These are phyloP conservation scores for Plasmodium reichenowi DNA, from an alignment of 169 alveolate genomes.

Conservation along the genomic window DNA sequence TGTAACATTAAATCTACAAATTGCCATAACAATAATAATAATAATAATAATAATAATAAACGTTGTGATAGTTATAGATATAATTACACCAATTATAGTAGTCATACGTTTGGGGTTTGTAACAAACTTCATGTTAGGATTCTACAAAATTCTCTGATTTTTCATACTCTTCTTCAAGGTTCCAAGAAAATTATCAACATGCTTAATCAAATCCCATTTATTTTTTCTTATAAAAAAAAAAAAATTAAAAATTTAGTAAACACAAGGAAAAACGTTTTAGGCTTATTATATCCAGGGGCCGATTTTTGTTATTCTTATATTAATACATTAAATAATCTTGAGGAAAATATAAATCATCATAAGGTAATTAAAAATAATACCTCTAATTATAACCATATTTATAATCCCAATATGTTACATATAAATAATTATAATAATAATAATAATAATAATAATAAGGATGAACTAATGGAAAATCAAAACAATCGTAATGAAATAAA, in stretches of 20 bases:
- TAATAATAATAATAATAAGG: neutral
- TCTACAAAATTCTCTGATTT: constrained; percentile 16
- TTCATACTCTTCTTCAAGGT: constrained; percentile 27
- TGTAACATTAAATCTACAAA: neutral
- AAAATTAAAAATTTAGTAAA: constrained; percentile 20
- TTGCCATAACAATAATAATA: neutral
- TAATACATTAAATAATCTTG: constrained; percentile 15
- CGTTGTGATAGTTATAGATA: too few relatives aligned
- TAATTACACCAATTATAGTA: neutral
- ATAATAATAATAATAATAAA: neutral
- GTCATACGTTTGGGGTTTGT: too few relatives aligned
- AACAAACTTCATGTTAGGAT: too few relatives aligned
- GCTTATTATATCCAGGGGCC: constrained; percentile 65
- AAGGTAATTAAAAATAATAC: neutral
- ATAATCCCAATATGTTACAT: too few relatives aligned
- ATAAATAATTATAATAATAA: neutral
- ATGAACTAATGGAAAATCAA: too few relatives aligned
- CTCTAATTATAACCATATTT: too few relatives aligned
- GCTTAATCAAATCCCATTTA: constrained; percentile 61
- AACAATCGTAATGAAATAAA: neutral
- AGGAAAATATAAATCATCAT: neutral
- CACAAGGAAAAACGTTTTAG: constrained; percentile 15
- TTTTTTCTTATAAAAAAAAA: constrained; percentile 25
- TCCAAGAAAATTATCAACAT: constrained; percentile 16
- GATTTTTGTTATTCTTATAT: constrained; percentile 64